Percentiles rank a stretch among this genome's conserved stretches.
Evolutionary conservation across 2,329 filamentous ascomycete species (phyloP).

Genomic region (Penicillium sp.): DNA sequence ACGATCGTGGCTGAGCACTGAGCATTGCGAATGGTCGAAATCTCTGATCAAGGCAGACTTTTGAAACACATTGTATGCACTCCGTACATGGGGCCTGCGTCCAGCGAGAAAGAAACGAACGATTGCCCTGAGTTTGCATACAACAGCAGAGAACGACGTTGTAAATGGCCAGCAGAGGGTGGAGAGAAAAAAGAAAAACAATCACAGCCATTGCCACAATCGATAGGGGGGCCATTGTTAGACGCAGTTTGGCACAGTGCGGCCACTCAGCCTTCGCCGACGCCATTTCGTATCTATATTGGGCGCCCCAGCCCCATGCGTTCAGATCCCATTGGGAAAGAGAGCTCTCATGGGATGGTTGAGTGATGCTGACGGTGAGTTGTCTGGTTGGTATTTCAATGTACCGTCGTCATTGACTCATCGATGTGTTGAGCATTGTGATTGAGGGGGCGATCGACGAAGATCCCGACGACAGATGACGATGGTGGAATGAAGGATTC

Average conservation of each 20-base stretch:
- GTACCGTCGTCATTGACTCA: constrained; percentile 12
- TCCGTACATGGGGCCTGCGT: constrained; percentile 4
- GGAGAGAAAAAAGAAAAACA: constrained; percentile 4
- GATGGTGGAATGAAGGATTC: neutral
- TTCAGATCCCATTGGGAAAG: constrained; percentile 16
- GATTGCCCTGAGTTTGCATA: constrained; percentile 13
- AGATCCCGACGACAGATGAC: constrained; percentile 5
- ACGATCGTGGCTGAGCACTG: constrained; percentile 22
- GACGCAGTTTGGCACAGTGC: constrained; percentile 2
- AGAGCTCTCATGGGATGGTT: constrained; percentile 2
- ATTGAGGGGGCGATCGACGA: constrained; percentile 2
- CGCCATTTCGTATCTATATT: constrained; percentile 17
- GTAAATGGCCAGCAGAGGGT: neutral
- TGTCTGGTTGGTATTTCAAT: constrained; percentile 12
- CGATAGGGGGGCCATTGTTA: constrained; percentile 9
- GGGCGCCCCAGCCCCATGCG: constrained; percentile 19
- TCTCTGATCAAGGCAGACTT: constrained; percentile 13
- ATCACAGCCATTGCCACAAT: constrained; percentile 9
- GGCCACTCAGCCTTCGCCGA: constrained; percentile 18
- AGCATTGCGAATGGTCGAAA: constrained; percentile 23
- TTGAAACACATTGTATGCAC: constrained; percentile 21
- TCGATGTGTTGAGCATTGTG: neutral
- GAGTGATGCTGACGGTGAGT: constrained; percentile 19
- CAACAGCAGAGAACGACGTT: constrained; percentile 3
- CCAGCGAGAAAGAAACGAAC: neutral